phyloP scores from a whole-genome alignment of 768 basidiomycete genomes.

The Tricholoma terreum region DNA sequence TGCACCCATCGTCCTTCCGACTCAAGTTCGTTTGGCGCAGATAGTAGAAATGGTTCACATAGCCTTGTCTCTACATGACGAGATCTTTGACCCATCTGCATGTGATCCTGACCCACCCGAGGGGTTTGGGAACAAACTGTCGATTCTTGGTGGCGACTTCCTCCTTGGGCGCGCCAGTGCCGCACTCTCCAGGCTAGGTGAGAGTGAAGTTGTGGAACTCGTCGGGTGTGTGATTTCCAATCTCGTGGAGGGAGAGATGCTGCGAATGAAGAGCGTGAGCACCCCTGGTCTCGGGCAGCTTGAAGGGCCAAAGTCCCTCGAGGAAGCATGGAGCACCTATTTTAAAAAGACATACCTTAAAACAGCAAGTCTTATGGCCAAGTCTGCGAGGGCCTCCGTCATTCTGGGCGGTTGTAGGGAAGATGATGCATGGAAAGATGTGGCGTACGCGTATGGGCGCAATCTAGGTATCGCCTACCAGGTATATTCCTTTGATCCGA shows the following conservation, averaged over 20 bases:
- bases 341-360: conserved; percentile 71
- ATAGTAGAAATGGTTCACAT: conserved; percentile 99
- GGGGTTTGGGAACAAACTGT: conserved; percentile 86
- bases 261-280: conserved; percentile 64
- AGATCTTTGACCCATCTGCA: conserved; percentile 73
- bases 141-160: conserved; percentile 94
- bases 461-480: conserved; percentile 83
- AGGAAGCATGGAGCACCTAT: conserved; percentile 71
- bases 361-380: conserved; percentile 89
- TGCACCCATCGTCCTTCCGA: conserved; percentile 62
- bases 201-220: conserved; percentile 88
- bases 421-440: conserved; percentile 83
- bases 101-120: conserved; percentile 59
- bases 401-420: conserved; percentile 80
- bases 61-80: conserved; percentile 90
- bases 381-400: conserved; percentile 78
- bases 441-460: conserved; percentile 87
- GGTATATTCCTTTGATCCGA: conserved; percentile 4
- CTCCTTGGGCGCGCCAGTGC: conserved; percentile 88
- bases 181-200: conserved; percentile 82
- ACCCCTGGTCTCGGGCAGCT: conserved; percentile 35
- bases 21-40: conserved; percentile 89
- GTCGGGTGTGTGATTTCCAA: conserved; percentile 91
- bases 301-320: conserved; percentile 26
- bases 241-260: conserved; percentile 93